Conservation (phyloP, 1,284 basidiomycete species). For the Apiotrichum brassicae region DNA sequence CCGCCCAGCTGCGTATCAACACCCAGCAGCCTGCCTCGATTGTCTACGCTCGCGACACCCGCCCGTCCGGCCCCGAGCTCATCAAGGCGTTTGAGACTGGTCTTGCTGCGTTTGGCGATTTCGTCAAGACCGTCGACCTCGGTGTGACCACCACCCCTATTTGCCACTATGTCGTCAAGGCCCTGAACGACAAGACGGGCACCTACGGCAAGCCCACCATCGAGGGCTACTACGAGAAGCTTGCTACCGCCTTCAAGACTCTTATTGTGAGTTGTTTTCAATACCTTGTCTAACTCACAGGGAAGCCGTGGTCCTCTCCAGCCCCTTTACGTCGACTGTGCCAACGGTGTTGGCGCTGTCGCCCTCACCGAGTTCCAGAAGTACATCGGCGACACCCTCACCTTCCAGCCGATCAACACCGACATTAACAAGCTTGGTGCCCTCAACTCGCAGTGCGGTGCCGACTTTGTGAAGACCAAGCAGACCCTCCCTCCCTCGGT, state of each 20-base stretch:
- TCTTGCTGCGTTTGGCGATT: slow-evolving; percentile 56
- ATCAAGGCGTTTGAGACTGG: slow-evolving; percentile 78
- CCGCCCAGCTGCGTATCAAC: slow-evolving; percentile 68
- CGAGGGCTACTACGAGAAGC: slow-evolving; percentile 81
- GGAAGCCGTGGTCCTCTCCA: slow-evolving; percentile 53
- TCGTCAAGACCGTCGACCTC: slow-evolving; percentile 42
- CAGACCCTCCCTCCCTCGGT: slow-evolving; percentile 66
- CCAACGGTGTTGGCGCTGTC: slow-evolving; percentile 89
- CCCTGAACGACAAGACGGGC: slow-evolving; percentile 64
- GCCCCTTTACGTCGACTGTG: slow-evolving; percentile 78
- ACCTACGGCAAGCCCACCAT: slow-evolving; percentile 76
- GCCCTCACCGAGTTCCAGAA: slow-evolving; percentile 57
- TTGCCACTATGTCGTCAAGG: slow-evolving; percentile 88
- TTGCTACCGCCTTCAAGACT: slow-evolving; percentile 77
- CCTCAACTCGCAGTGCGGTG: slow-evolving; percentile 84
- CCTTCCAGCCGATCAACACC: slow-evolving; percentile 58
- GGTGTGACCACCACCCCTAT: slow-evolving; percentile 92
- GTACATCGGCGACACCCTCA: slow-evolving; percentile 43
- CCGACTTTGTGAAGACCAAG: slow-evolving; percentile 93
- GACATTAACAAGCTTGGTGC: slow-evolving; percentile 61
- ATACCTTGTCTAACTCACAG: slow-evolving; percentile 33
- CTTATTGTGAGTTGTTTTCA: slow-evolving; percentile 63
- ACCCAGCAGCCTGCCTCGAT: slow-evolving; percentile 69
- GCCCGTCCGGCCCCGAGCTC: slow-evolving; percentile 80
- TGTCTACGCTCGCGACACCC: slow-evolving; percentile 87